Base-by-base conservation (phyloP, 345 rosid genomes). In the Arabis hirsuta region DNA sequence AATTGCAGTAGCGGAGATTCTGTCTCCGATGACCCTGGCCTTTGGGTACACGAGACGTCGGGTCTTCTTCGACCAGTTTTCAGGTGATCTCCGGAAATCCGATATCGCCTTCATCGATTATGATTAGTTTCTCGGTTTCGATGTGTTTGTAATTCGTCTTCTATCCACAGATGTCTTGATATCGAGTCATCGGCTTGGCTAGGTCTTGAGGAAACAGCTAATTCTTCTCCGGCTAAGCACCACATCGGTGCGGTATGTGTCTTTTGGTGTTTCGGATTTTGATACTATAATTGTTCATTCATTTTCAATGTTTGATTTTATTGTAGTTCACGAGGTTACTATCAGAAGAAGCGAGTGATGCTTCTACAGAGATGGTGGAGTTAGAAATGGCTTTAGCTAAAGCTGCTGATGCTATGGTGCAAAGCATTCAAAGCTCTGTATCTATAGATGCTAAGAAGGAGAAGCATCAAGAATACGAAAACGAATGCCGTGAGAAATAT, bases 201-300 rank as follows among this genome's bases (percentile, higher is more conserved):
- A 60, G 99, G 96, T 39, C 84, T 95, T 1, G 96, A 95, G 79
- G 96, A 95, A 79, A 88, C 97, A 24, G 89, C 96, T 52, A 89
- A 84, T 32, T 80, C 89, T 67, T 82, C 89, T 81, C 89, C 90
- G 6, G 86, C 86, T 7, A 91, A 83, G 71, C 80, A 88, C 72
- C 97, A 91, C 77, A 73, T 95, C 59, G 96, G 96, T 69, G 88
- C 96, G 58, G 99, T 95, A 91, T 44, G 96, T 66, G 27, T 41
- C 10, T 29, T 55, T 4, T 11, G 12, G 32, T 22, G 11, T 6
- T 32, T 62, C 3, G 5, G 38, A 3, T 52, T 27, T 62, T 43
- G 6, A 65, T 57, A 41, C 9, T 24, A 12, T 32, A 34, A 26
- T 9, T 70, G 46, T 46, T 16, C 13, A 31, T 41, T 12, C n/a